phyloP scores from a whole-genome alignment of 257 asterid genomes.

The Fraxinus quadrangulata region DNA sequence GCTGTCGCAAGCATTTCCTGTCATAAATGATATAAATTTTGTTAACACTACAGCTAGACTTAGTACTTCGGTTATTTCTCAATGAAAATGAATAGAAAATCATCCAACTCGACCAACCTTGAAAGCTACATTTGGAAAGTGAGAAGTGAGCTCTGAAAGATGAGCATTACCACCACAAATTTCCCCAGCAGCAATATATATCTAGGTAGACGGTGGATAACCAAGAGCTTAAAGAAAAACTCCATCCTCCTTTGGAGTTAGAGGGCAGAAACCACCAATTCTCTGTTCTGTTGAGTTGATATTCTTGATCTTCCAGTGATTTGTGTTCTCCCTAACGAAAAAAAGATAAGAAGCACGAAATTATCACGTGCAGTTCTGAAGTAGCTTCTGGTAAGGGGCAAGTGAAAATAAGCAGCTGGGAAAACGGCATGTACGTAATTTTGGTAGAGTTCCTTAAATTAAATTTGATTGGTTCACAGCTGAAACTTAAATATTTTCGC shows the following conservation, averaged over 20 bases:
- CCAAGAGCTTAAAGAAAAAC: slow-evolving; percentile 87
- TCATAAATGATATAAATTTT: slow-evolving; percentile 30
- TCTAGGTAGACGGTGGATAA: slow-evolving; percentile 69
- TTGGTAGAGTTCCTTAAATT: not conserved
- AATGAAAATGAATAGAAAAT: slow-evolving; percentile 7
- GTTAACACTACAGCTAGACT: slow-evolving; percentile 21
- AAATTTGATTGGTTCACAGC: not conserved
- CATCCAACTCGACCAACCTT: slow-evolving; percentile 52
- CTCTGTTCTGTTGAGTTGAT: slow-evolving; percentile 88
- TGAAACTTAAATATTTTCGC: not conserved
- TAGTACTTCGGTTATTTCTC: slow-evolving; percentile 1
- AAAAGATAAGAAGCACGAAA: slow-evolving; percentile 6
- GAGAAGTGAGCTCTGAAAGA: slow-evolving; percentile 83
- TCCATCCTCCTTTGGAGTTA: slow-evolving; percentile 95
- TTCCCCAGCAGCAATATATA: slow-evolving; percentile 94
- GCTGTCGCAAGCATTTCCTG: slow-evolving; percentile 87
- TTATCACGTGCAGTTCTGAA: not conserved
- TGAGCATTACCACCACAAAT: slow-evolving; percentile 79
- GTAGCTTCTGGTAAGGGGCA: slow-evolving; percentile 10
- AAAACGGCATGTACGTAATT: too few species aligned
- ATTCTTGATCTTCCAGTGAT: slow-evolving; percentile 85
- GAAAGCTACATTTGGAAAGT: slow-evolving; percentile 69
- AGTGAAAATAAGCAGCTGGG: slow-evolving; percentile 15
- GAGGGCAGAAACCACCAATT: slow-evolving; percentile 81
- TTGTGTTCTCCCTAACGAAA: slow-evolving; percentile 68